Evolutionary conservation across 2,329 filamentous ascomycete genomes (phyloP).

Genomic region (Penicillium sp.): DNA sequence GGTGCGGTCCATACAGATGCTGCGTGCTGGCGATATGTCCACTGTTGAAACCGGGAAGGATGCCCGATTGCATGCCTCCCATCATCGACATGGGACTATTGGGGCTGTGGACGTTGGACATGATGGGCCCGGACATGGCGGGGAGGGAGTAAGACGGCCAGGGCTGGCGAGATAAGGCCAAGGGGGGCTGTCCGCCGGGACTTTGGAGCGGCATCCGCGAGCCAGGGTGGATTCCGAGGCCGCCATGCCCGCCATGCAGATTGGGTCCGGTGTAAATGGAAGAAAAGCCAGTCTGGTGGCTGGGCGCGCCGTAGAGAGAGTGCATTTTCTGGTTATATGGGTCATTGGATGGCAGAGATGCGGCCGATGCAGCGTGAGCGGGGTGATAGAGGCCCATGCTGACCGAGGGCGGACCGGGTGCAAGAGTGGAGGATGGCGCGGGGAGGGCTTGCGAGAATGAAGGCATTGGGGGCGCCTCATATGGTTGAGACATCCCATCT

Average conservation of each 20-base stretch:
- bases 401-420: constrained; percentile 44
- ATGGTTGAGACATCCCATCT: constrained; percentile 68
- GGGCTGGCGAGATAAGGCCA: constrained; percentile 45
- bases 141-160: constrained; percentile 61
- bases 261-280: constrained; percentile 32
- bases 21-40: constrained; percentile 60
- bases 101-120: constrained; percentile 78
- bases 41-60: constrained; percentile 63
- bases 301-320: constrained; percentile 41
- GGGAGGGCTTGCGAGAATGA: constrained; percentile 63
- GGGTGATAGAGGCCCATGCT: constrained; percentile 41
- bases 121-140: constrained; percentile 66
- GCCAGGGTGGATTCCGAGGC: constrained; percentile 41
- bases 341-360: constrained; percentile 59
- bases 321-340: constrained; percentile 59
- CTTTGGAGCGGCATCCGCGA: constrained; percentile 58
- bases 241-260: constrained; percentile 45
- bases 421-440: constrained; percentile 53
- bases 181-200: constrained; percentile 42
- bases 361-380: constrained; percentile 46
- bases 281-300: constrained; percentile 50
- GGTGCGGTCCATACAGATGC: constrained; percentile 61
- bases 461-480: constrained; percentile 64
- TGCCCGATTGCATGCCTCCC: constrained; percentile 57
- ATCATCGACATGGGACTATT: constrained; percentile 72